phyloP scores from a whole-genome alignment of 1,284 basidiomycete species.

The Schizophyllum commune region DNA sequence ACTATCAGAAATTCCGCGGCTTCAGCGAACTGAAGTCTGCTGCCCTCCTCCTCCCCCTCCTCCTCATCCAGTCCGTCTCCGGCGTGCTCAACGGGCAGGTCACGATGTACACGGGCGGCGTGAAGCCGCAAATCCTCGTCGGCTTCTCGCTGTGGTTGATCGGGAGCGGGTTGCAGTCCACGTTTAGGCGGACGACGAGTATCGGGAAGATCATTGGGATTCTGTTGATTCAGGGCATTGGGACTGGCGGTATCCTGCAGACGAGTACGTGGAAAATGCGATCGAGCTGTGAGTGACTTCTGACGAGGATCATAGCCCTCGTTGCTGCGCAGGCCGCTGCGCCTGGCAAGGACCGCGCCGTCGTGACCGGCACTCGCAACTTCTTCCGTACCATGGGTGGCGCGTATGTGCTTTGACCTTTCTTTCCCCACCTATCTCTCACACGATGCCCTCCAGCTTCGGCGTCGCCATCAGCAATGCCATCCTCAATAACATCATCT shows the following conservation, averaged over 20 bases:
- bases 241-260: neutral
- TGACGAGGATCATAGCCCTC: neutral
- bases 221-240: neutral
- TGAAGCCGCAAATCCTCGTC: neutral
- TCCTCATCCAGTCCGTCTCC: neutral
- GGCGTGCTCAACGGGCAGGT: neutral
- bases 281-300: neutral
- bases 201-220: neutral
- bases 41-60: neutral
- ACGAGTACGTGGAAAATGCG: neutral
- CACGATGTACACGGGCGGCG: neutral
- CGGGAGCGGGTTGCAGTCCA: neutral
- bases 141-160: neutral
- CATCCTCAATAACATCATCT: neutral
- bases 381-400: neutral
- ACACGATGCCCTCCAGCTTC: neutral
- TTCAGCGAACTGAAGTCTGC: neutral
- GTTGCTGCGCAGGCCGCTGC: neutral
- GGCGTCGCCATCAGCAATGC: neutral
- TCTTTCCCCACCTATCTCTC: neutral
- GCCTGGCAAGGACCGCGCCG: neutral
- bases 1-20: neutral
- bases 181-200: neutral
- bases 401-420: neutral
- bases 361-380: neutral